Evolutionary conservation across 2,329 filamentous ascomycete genomes (phyloP).

Genomic region (Xylaria sp.): DNA sequence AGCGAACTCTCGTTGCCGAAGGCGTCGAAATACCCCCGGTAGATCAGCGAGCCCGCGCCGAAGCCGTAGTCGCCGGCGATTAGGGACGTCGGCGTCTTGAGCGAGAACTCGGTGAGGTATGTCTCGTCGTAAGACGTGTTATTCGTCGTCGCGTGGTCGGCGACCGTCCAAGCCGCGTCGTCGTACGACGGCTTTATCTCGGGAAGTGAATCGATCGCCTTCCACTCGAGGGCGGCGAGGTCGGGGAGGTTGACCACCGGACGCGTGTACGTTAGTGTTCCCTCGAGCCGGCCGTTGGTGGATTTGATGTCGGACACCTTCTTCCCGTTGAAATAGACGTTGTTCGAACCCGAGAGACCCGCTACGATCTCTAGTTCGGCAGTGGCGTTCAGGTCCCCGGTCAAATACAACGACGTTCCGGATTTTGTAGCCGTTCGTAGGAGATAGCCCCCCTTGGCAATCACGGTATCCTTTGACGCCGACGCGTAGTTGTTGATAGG

Average conservation of each 20-base stretch:
- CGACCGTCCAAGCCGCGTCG: constrained; percentile 73
- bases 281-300: constrained; percentile 53
- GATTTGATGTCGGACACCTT: constrained; percentile 47
- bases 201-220: constrained; percentile 75
- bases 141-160: constrained; percentile 62
- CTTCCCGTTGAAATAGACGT: constrained; percentile 68
- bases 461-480: constrained; percentile 54
- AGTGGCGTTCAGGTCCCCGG: constrained; percentile 78
- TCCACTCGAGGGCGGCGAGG: constrained; percentile 71
- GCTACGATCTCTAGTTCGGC: constrained; percentile 76
- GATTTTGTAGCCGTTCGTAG: constrained; percentile 68
- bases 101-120: constrained; percentile 46
- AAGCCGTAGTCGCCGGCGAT: constrained; percentile 80
- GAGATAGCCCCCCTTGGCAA: constrained; percentile 73
- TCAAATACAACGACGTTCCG: constrained; percentile 68
- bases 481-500: constrained; percentile 48
- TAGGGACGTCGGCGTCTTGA: constrained; percentile 73
- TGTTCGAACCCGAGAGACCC: constrained; percentile 59
- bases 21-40: constrained; percentile 75
- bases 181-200: constrained; percentile 74
- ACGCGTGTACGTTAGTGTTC: constrained; percentile 31
- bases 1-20: constrained; percentile 69
- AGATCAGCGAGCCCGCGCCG: constrained; percentile 74
- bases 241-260: constrained; percentile 62
- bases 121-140: constrained; percentile 59